phyloP scores from a whole-genome alignment of 176 grass and related monocot species.

The Poa annua region DNA sequence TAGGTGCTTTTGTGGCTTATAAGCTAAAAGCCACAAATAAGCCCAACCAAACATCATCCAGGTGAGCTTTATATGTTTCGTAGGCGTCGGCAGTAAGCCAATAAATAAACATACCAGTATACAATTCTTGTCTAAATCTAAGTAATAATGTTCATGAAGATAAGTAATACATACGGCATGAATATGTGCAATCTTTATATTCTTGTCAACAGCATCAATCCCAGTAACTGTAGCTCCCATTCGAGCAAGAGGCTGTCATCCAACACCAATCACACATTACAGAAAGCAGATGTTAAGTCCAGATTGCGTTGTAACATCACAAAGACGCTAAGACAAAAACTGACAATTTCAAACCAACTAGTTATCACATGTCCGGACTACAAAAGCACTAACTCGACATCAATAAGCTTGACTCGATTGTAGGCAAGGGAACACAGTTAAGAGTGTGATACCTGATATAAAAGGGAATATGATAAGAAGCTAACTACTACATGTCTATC shows the following conservation, averaged over 20 bases:
- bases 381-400: slow-evolving; percentile 3
- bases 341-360: slow-evolving; percentile 10
- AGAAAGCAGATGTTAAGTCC: slow-evolving; percentile 10
- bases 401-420: slow-evolving; percentile 28
- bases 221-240: slow-evolving; percentile 90
- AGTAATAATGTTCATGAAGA: slow-evolving; percentile 17
- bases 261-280: slow-evolving; percentile 8
- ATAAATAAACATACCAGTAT: slow-evolving; percentile 13
- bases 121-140: neutral
- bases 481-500: slow-evolving; percentile 4
- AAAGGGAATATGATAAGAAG: slow-evolving; percentile 19
- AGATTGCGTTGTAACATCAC: neutral
- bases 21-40: no score
- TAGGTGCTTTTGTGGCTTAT: no score
- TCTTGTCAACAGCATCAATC: slow-evolving; percentile 92
- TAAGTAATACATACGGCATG: slow-evolving; percentile 72
- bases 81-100: neutral
- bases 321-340: neutral
- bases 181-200: slow-evolving; percentile 87
- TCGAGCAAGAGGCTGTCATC: slow-evolving; percentile 79
- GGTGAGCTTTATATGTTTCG: slow-evolving; percentile 19
- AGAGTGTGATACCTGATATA: neutral
- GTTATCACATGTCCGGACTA: neutral
- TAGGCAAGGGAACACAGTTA: neutral
- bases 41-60: neutral